Conservation (phyloP, 176 grass and related monocot species). For the Saccharum officinarum region DNA sequence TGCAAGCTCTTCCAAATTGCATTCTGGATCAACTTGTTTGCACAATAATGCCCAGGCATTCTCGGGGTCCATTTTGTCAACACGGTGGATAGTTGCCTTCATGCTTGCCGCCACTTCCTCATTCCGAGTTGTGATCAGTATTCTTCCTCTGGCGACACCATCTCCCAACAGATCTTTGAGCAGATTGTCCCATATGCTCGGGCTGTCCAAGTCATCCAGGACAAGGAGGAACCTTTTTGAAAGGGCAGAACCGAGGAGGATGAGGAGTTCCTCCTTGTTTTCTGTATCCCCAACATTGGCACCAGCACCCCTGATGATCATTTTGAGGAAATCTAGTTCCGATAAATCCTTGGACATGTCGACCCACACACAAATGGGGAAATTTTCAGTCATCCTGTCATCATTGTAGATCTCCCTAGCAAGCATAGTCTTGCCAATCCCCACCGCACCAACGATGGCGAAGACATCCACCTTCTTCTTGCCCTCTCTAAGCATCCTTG, state of each 20-base stretch:
- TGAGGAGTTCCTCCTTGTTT: constrained; percentile 54
- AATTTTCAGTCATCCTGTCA: constrained; percentile 51
- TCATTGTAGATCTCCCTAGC: constrained; percentile 62
- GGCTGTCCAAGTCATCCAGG: constrained; percentile 71
- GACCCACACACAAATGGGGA: constrained; percentile 69
- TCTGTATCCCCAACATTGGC: constrained; percentile 33
- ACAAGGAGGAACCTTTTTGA: constrained; percentile 66
- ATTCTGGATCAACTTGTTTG: constrained; percentile 37
- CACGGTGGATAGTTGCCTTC: constrained; percentile 55
- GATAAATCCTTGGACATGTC: constrained; percentile 52
- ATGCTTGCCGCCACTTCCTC: constrained; percentile 46
- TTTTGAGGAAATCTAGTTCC: constrained; percentile 52
- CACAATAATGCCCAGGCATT: constrained; percentile 57
- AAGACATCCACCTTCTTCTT: constrained; percentile 75
- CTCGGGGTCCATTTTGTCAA: constrained; percentile 49
- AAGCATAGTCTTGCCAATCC: constrained; percentile 80
- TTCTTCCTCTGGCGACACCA: constrained; percentile 58
- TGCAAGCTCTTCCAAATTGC: constrained; percentile 32
- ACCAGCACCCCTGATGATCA: constrained; percentile 47
- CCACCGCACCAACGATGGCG: constrained; percentile 57
- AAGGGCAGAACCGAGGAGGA: constrained; percentile 47
- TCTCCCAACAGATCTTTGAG: constrained; percentile 57
- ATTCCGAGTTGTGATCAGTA: constrained; percentile 51
- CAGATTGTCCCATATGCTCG: constrained; percentile 59
- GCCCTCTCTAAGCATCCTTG: constrained; percentile 56